These are phyloP conservation scores for Diospyros kaki DNA, from an alignment of 148 eudicot species.

Conservation along the genomic window DNA sequence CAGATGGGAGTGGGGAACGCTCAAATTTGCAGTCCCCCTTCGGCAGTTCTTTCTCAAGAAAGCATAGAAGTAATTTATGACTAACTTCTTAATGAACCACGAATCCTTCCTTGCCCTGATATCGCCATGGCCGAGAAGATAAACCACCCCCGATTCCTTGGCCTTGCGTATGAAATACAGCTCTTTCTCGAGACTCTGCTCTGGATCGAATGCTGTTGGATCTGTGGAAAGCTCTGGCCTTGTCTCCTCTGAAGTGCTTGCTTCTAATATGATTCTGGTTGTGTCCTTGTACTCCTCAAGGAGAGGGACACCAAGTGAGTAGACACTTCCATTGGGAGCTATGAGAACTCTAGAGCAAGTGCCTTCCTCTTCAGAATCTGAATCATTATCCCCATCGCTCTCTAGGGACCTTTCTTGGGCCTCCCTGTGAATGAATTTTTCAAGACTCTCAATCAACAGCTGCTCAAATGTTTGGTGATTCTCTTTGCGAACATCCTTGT, in stretches of 20 bases:
- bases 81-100: constrained; percentile 88
- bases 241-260: constrained; percentile 54
- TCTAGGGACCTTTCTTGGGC: constrained; percentile 83
- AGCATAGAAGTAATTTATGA: constrained; percentile 89
- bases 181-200: constrained; percentile 86
- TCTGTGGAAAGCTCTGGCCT: constrained; percentile 29
- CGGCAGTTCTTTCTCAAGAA: constrained; percentile 91
- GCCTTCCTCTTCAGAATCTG: constrained; percentile 55
- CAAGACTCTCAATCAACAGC: constrained; percentile 79
- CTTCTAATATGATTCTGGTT: constrained; percentile 32
- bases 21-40: constrained; percentile 81
- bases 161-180: constrained; percentile 78
- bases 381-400: constrained; percentile 65
- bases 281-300: constrained; percentile 48
- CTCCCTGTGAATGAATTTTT: constrained; percentile 83
- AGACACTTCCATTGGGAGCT: constrained; percentile 77
- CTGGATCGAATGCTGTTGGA: constrained; percentile 37
- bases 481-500: constrained; percentile 95
- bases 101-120: constrained; percentile 94
- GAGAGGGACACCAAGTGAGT: constrained; percentile 76
- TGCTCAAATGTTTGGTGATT: constrained; percentile 76
- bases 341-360: constrained; percentile 42
- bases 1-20: constrained; percentile 85
- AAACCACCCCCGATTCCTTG: constrained; percentile 86
- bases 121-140: constrained; percentile 96